These are phyloP conservation scores for Blastomyces gilchristii DNA, from an alignment of 2,329 filamentous ascomycete genomes.

Conservation along the genomic window DNA sequence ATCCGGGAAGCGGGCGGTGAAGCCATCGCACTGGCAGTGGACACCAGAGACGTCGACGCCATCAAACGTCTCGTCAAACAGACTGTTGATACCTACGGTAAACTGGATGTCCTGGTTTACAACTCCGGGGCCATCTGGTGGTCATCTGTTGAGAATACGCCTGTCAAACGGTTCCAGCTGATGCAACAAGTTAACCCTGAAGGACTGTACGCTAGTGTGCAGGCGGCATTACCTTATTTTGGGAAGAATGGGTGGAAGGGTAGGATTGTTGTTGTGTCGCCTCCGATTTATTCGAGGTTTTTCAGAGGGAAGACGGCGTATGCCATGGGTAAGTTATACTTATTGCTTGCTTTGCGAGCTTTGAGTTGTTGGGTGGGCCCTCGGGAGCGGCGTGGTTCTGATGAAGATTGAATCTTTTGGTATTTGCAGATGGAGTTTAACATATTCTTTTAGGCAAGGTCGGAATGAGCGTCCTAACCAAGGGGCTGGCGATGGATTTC, in stretches of 20 bases:
- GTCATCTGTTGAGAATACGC: conserved; percentile 62
- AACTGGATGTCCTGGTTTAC: conserved; percentile 66
- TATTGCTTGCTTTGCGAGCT: background rate
- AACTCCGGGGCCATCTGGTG: conserved; percentile 83
- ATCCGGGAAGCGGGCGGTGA: conserved; percentile 55
- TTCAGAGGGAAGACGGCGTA: conserved; percentile 80
- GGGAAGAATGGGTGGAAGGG: conserved; percentile 45
- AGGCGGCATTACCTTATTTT: conserved; percentile 59
- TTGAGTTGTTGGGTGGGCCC: background rate
- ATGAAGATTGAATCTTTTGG: background rate
- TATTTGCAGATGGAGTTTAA: background rate
- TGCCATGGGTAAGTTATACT: conserved; percentile 44
- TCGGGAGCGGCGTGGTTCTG: background rate
- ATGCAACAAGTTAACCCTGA: conserved; percentile 68
- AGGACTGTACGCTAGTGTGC: conserved; percentile 63
- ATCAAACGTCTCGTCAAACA: conserved; percentile 50
- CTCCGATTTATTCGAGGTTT: conserved; percentile 76
- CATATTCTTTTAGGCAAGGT: conserved; percentile 49
- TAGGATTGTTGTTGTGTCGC: conserved; percentile 66
- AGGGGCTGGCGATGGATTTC: conserved; percentile 75
- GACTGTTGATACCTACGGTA: conserved; percentile 50
- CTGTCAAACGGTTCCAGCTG: conserved; percentile 63
- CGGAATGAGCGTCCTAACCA: conserved; percentile 70
- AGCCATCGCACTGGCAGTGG: conserved; percentile 57
- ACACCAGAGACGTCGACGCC: conserved; percentile 55